Evolutionary conservation across 2,329 filamentous ascomycete genomes (phyloP).

Genomic region (Paracoccidioides brasiliensis): DNA sequence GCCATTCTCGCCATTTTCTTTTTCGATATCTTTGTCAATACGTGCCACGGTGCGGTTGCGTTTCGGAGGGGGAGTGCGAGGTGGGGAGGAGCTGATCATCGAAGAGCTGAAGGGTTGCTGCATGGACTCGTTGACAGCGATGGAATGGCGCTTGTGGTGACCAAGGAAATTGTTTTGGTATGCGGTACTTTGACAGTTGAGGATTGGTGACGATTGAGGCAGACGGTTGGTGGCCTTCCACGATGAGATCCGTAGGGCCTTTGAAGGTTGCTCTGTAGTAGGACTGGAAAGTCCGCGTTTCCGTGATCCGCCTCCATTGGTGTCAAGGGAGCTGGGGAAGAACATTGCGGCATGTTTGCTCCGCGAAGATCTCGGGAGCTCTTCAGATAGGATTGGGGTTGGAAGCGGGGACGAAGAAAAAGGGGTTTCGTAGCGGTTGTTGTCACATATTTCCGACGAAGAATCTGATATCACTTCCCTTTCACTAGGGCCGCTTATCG

Average conservation of each 20-base stretch:
- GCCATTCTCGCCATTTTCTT: conserved; percentile 58
- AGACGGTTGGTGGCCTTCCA: conserved; percentile 70
- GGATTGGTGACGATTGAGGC: conserved; percentile 75
- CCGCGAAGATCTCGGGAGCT: conserved; percentile 46
- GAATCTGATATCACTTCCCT: conserved; percentile 70
- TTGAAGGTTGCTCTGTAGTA: conserved; percentile 41
- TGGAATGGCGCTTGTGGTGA: conserved; percentile 46
- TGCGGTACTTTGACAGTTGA: conserved; percentile 59
- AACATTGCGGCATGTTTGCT: conserved; percentile 34
- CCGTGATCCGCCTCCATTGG: conserved; percentile 37
- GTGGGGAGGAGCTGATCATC: conserved; percentile 63
- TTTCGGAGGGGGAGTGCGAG: conserved; percentile 62
- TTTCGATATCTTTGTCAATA: conserved; percentile 37
- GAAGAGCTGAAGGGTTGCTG: conserved; percentile 51
- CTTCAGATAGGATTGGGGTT: conserved; percentile 71
- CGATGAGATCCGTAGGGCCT: conserved; percentile 42
- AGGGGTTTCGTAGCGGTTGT: conserved; percentile 30
- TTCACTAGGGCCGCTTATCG: conserved; percentile 52
- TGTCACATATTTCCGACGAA: conserved; percentile 68
- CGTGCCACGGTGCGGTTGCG: conserved; percentile 35
- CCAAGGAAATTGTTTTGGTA: conserved; percentile 54
- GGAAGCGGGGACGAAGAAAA: conserved; percentile 78
- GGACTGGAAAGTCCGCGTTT: conserved; percentile 62
- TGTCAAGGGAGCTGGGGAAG: conserved; percentile 30
- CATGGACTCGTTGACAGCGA: conserved; percentile 51